Conservation (phyloP, 768 basidiomycete species). For the Punctularia strigosozonata region DNA sequence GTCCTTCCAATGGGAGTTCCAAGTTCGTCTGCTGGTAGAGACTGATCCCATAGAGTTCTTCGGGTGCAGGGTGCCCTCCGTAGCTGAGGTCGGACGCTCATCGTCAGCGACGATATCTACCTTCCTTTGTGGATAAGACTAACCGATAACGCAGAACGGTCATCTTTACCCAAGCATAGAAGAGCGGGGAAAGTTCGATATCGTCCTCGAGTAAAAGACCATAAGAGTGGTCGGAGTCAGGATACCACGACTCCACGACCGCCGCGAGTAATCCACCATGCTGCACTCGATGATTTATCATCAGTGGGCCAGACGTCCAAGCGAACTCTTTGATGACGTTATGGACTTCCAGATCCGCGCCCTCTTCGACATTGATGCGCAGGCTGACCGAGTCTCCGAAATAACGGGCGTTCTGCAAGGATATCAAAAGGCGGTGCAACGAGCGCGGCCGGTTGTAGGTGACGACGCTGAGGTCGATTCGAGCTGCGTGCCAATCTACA, state of each 20-base stretch:
- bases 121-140: no score
- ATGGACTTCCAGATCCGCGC: slow-evolving; percentile 52
- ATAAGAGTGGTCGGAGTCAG: slow-evolving; percentile 57
- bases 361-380: slow-evolving; percentile 67
- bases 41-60: slow-evolving; percentile 65
- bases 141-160: slow-evolving; percentile 66
- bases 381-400: slow-evolving; percentile 59
- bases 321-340: slow-evolving; percentile 32
- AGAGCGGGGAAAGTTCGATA: slow-evolving; percentile 72
- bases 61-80: slow-evolving; percentile 28
- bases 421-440: slow-evolving; percentile 51
- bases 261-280: slow-evolving; percentile 73
- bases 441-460: slow-evolving; percentile 70
- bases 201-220: slow-evolving; percentile 81
- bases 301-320: slow-evolving; percentile 52
- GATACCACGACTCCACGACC: slow-evolving; percentile 87
- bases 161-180: slow-evolving; percentile 82
- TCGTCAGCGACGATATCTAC: no score
- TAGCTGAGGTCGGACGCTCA: slow-evolving; percentile 39
- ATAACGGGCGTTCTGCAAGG: slow-evolving; percentile 44
- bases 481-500: slow-evolving; percentile 65
- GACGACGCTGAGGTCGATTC: slow-evolving; percentile 60
- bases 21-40: slow-evolving; percentile 80
- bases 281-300: slow-evolving; percentile 62
- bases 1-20: slow-evolving; percentile 58